Evolutionary conservation across 164 flowering plant genomes (phyloP).

Genomic region (Euptelea pleiosperma): DNA sequence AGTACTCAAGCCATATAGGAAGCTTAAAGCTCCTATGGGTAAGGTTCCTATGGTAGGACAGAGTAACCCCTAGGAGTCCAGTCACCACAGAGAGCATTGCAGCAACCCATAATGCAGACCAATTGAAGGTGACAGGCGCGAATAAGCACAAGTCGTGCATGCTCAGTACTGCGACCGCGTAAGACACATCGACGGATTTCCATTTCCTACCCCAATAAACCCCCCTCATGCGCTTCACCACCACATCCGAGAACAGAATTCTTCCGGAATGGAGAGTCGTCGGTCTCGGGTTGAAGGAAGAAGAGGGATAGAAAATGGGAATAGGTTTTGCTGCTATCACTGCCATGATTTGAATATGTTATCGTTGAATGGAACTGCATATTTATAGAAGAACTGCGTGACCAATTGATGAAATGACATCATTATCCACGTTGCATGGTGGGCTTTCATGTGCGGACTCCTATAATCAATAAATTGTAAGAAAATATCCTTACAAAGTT

Average conservation of each 20-base stretch:
- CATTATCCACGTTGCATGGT: no score
- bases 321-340: conserved; percentile 18
- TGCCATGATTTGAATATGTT: no score
- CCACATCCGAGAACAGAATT: conserved; percentile 55
- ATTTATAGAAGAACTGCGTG: no score
- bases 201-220: conserved; percentile 47
- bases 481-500: no score
- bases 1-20: conserved; percentile 84
- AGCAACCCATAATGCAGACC: conserved; percentile 60
- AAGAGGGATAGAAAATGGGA: conserved; percentile 13
- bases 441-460: no score
- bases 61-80: conserved; percentile 70
- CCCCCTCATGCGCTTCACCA: conserved; percentile 40
- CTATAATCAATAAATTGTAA: no score
- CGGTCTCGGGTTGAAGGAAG: conserved; percentile 4
- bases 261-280: conserved; percentile 8
- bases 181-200: conserved; percentile 36
- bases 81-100: conserved; percentile 46
- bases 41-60: conserved; percentile 75
- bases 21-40: conserved; percentile 75
- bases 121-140: conserved; percentile 61
- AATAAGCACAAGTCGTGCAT: conserved; percentile 54
- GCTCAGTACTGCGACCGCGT: conserved; percentile 28
- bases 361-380: no score
- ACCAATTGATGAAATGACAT: no score